These are phyloP conservation scores for Leptographium lundbergii DNA, from an alignment of 2,329 filamentous ascomycete species.

Conservation along the genomic window DNA sequence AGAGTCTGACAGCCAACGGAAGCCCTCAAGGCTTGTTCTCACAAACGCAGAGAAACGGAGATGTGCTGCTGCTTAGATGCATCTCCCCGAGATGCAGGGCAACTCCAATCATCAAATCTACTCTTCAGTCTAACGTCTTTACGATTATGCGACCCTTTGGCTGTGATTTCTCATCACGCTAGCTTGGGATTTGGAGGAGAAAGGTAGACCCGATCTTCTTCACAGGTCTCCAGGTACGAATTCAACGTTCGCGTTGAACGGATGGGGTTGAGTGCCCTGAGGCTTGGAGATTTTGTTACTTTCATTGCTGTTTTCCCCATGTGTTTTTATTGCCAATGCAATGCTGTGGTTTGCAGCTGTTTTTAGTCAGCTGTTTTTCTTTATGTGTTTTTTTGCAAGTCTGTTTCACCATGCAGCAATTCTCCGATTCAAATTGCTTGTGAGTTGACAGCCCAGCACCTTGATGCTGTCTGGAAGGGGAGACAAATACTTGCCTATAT, in stretches of 20 bases:
- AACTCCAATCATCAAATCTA: neutral
- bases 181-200: neutral
- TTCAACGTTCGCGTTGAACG: neutral
- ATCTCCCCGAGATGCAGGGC: neutral
- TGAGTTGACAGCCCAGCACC: neutral
- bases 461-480: neutral
- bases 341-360: neutral
- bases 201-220: slow-evolving; percentile 2
- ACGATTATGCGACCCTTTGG: slow-evolving; percentile 3
- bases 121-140: slow-evolving; percentile 1
- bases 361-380: neutral
- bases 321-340: neutral
- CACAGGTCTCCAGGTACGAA: neutral
- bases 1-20: slow-evolving; percentile 54
- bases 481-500: neutral
- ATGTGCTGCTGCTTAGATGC: slow-evolving; percentile 1
- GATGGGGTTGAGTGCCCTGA: neutral
- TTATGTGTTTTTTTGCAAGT: neutral
- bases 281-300: neutral
- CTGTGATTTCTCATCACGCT: neutral
- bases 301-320: neutral
- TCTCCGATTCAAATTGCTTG: neutral
- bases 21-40: slow-evolving; percentile 75
- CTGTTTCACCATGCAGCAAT: neutral
- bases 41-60: slow-evolving; percentile 82